phyloP scores from a whole-genome alignment of 371 early-diverging fungal genomes.

The Mortierella sp. region DNA sequence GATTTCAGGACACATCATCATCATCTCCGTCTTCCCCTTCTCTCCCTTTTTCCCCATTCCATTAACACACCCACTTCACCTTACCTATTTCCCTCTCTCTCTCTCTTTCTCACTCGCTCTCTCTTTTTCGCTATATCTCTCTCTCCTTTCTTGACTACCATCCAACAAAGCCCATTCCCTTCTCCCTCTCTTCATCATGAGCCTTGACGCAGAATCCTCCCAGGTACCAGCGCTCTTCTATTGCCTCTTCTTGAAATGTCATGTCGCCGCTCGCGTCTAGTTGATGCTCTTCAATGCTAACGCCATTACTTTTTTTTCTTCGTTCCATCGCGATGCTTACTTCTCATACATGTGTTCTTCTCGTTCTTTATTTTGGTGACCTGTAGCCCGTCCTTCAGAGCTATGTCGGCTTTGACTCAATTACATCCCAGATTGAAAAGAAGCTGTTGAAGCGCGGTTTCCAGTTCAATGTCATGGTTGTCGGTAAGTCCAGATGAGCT shows the following conservation, averaged over 20 bases:
- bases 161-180: background rate
- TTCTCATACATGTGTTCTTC: background rate
- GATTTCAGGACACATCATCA: background rate
- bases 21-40: conserved; percentile 1
- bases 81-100: background rate
- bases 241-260: background rate
- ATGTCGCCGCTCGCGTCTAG: too few species aligned
- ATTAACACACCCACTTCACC: conserved; percentile 1
- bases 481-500: conserved; percentile 67
- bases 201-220: conserved; percentile 47
- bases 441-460: conserved; percentile 91
- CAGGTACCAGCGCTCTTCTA: conserved; percentile 30
- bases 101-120: conserved; percentile 6
- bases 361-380: background rate
- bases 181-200: conserved; percentile 16
- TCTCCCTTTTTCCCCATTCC: background rate
- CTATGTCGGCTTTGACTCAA: conserved; percentile 96
- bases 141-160: background rate
- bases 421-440: conserved; percentile 80
- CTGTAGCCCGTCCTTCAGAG: conserved; percentile 69
- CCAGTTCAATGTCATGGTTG: conserved; percentile 95
- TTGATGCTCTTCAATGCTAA: too few species aligned
- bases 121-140: background rate
- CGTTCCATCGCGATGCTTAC: background rate
- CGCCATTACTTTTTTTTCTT: too few species aligned